Evolutionary conservation across 2,329 filamentous ascomycete genomes (phyloP).

Genomic region (Talaromyces rugulosus): DNA sequence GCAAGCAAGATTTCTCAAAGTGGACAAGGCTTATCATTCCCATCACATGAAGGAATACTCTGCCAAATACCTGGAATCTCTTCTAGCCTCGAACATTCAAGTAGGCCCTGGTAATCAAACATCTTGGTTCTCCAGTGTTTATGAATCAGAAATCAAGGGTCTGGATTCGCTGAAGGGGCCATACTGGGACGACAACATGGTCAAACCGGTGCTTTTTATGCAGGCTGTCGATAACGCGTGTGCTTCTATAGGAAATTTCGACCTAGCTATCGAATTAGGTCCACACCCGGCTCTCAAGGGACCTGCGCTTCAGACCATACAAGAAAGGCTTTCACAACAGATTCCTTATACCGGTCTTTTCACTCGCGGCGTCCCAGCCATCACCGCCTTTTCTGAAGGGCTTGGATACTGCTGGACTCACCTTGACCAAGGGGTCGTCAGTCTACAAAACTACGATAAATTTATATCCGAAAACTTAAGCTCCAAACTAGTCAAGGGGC

Average conservation of each 20-base stretch:
- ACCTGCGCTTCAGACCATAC: conserved; percentile 7
- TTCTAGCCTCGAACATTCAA: no score
- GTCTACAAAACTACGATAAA: no score
- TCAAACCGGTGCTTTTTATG: conserved; percentile 29
- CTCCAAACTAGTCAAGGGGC: conserved; percentile 4
- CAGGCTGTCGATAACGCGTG: conserved; percentile 16
- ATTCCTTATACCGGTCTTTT: no score
- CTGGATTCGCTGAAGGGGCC: not conserved
- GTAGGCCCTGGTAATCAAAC: no score
- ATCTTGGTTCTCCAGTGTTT: no score
- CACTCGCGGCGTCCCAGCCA: no score
- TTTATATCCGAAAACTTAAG: no score
- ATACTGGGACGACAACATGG: conserved; percentile 36
- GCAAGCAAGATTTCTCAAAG: conserved; percentile 28
- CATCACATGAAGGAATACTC: conserved; percentile 29
- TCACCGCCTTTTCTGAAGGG: no score
- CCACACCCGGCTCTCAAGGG: conserved; percentile 29
- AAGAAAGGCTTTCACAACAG: no score
- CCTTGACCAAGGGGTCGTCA: no score
- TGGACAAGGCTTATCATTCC: conserved; percentile 40
- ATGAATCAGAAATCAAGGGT: not conserved
- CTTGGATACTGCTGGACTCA: no score
- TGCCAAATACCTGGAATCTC: no score
- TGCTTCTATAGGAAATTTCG: conserved; percentile 4
- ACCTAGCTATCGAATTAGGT: conserved; percentile 23